A percentile compares a stretch with the other conserved stretches of the same genome.
Evolutionary conservation across 1,139 yeast species (phyloP).

Genomic region (Yamadazyma membranifaciens): DNA sequence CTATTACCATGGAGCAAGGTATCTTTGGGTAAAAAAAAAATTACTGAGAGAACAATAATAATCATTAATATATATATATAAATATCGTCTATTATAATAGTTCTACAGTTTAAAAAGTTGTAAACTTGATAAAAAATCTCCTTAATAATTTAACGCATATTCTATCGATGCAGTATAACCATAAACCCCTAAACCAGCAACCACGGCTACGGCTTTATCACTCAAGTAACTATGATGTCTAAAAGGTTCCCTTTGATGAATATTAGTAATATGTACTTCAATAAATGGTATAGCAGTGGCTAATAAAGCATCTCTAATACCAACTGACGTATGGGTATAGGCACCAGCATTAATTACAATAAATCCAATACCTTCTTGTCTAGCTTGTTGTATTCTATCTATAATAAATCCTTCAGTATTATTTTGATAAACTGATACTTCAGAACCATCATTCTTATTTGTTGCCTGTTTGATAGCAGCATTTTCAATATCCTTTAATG

Average conservation of each 20-base stretch:
- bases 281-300: constrained; percentile 49
- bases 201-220: constrained; percentile 48
- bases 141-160: constrained; percentile 40
- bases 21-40: constrained; percentile 48
- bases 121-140: background rate
- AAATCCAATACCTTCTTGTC: constrained; percentile 36
- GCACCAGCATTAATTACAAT: constrained; percentile 52
- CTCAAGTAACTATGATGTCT: constrained; percentile 49
- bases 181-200: constrained; percentile 47
- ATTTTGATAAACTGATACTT: constrained; percentile 34
- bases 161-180: constrained; percentile 51
- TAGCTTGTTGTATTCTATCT: constrained; percentile 47
- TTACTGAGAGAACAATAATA: too few relatives aligned
- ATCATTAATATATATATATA: too few relatives aligned
- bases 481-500: constrained; percentile 38
- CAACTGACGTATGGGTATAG: constrained; percentile 51
- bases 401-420: constrained; percentile 49
- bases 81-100: background rate
- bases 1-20: constrained; percentile 74
- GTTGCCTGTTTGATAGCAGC: constrained; percentile 38
- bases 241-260: constrained; percentile 49
- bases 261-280: constrained; percentile 50
- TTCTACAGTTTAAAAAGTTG: too few relatives aligned
- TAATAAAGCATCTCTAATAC: constrained; percentile 47
- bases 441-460: constrained; percentile 27